A percentile compares a stretch with the other conserved stretches of the same genome.
Conservation (phyloP, 2,329 filamentous ascomycete genomes). For the Elsinoe australis region DNA sequence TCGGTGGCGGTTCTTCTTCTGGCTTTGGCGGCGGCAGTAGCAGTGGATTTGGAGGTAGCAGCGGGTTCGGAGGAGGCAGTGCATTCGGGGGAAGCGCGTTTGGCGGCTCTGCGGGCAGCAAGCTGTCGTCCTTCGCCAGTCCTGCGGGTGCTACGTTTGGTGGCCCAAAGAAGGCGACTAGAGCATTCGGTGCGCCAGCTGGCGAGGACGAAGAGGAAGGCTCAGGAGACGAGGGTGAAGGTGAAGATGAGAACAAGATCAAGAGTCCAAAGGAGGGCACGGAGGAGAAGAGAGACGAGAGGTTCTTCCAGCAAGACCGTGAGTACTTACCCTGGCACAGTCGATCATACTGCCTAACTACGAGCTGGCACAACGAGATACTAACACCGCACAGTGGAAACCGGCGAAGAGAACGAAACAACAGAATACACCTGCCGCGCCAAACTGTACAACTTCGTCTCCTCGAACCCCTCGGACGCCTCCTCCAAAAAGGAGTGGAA, state of each 20-base stretch:
- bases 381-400: slow-evolving; percentile 74
- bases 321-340: slow-evolving; percentile 31
- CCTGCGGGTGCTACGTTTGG: slow-evolving; percentile 39
- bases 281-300: slow-evolving; percentile 57
- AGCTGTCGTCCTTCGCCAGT: slow-evolving; percentile 60
- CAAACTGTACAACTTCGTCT: slow-evolving; percentile 75
- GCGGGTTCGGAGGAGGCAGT: slow-evolving; percentile 23
- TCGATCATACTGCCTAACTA: not conserved
- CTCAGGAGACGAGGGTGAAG: slow-evolving; percentile 42
- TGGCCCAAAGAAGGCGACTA: slow-evolving; percentile 50
- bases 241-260: slow-evolving; percentile 36
- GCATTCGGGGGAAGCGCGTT: slow-evolving; percentile 35
- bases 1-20: slow-evolving; percentile 36
- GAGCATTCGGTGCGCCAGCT: slow-evolving; percentile 69
- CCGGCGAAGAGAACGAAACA: slow-evolving; percentile 76
- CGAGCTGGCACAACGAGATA: too few relatives aligned
- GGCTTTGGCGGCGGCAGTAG: slow-evolving; percentile 29
- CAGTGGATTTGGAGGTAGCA: slow-evolving; percentile 31
- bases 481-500: slow-evolving; percentile 61
- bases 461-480: slow-evolving; percentile 38
- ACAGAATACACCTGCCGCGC: slow-evolving; percentile 69
- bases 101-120: slow-evolving; percentile 34
- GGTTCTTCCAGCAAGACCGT: slow-evolving; percentile 58
- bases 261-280: slow-evolving; percentile 42
- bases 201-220: slow-evolving; percentile 52